Evolutionary conservation across 208 protist species (phyloP).

Genomic region (Leptomonas pyrrhocoris): DNA sequence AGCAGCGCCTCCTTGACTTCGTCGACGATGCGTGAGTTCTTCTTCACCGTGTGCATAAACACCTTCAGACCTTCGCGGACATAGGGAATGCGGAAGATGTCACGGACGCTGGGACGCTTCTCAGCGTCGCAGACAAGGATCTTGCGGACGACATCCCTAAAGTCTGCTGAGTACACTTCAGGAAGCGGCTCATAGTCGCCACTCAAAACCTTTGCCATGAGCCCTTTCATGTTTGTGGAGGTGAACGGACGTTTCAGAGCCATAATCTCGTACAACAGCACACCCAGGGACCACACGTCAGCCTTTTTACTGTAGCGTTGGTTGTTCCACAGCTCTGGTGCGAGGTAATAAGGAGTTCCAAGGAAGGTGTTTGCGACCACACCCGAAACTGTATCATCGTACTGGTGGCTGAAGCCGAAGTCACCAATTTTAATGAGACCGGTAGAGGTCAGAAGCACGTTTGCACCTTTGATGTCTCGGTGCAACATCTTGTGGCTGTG

Average conservation of each 20-base stretch:
- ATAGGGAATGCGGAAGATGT: slow-evolving; percentile 80
- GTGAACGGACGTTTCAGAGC: slow-evolving; percentile 79
- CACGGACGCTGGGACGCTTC: slow-evolving; percentile 64
- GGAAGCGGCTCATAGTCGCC: slow-evolving; percentile 69
- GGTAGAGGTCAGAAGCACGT: slow-evolving; percentile 86
- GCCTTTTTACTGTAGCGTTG: slow-evolving; percentile 89
- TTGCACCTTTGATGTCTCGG: slow-evolving; percentile 91
- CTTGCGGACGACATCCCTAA: slow-evolving; percentile 63
- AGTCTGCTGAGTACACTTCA: slow-evolving; percentile 62
- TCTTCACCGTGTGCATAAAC: slow-evolving; percentile 83
- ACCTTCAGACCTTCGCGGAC: slow-evolving; percentile 80
- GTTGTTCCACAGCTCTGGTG: slow-evolving; percentile 91
- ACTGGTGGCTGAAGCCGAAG: slow-evolving; percentile 92
- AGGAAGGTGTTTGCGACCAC: slow-evolving; percentile 87
- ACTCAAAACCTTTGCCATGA: slow-evolving; percentile 82
- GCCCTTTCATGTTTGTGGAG: slow-evolving; percentile 79
- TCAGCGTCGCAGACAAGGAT: slow-evolving; percentile 79
- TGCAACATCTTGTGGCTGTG: slow-evolving; percentile 91
- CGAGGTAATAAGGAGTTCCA: slow-evolving; percentile 81
- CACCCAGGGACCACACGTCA: slow-evolving; percentile 82
- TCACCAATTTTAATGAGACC: slow-evolving; percentile 92
- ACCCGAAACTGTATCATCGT: slow-evolving; percentile 89
- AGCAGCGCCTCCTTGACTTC: slow-evolving; percentile 64
- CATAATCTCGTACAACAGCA: slow-evolving; percentile 85
- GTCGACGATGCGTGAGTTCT: slow-evolving; percentile 73